Evolutionary conservation across 768 basidiomycete species (phyloP), one percentile per base, ranked within the genome.

Genomic region (Cystobasidium onofrii): DNA sequence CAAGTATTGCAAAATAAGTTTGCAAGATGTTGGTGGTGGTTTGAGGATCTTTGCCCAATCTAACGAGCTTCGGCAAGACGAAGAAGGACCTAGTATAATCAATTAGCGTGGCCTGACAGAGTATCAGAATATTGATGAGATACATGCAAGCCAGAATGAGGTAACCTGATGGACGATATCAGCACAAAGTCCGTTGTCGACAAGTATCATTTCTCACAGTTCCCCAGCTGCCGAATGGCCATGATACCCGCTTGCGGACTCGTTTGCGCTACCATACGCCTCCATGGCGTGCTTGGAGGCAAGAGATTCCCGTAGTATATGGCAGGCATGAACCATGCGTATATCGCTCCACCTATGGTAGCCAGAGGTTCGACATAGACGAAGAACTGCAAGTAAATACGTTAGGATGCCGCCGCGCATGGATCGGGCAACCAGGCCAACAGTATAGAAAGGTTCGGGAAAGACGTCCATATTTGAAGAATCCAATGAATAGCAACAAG

Each of bases 51-150:
- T 97, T 79, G 94, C 97, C 76, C 82, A 86, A 69, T 96, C 90
- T 80, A 86, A 86, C 23, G 93, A 99, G 81, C 94, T 94, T 23
- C 97, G 96, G 96, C 97, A 92, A 91, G 85, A 87, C 85, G 89
- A 60, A 57, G 69, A 71, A 71, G 9, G 69, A 71, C 31, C 65
- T 67, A 13, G n/a, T 10, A n/a, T 46, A 29, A 4, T 34, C 41
- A 31, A 29, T 43, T 54, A 64, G 55, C 15, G 12, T 54, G n/a
- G n/a, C n/a, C n/a, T n/a, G n/a, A n/a, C n/a, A n/a, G n/a, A n/a
- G n/a, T n/a, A n/a, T n/a, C n/a, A n/a, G n/a, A n/a, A n/a, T n/a
- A n/a, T n/a, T n/a, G n/a, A n/a, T n/a, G n/a, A n/a, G n/a, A n/a
- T 31, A 67, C 69, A 71, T 71, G 33, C 33, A 34, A 1, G 69